phyloP scores from a whole-genome alignment of 192 early-diverging fungal species.

The Backusella sp. region DNA sequence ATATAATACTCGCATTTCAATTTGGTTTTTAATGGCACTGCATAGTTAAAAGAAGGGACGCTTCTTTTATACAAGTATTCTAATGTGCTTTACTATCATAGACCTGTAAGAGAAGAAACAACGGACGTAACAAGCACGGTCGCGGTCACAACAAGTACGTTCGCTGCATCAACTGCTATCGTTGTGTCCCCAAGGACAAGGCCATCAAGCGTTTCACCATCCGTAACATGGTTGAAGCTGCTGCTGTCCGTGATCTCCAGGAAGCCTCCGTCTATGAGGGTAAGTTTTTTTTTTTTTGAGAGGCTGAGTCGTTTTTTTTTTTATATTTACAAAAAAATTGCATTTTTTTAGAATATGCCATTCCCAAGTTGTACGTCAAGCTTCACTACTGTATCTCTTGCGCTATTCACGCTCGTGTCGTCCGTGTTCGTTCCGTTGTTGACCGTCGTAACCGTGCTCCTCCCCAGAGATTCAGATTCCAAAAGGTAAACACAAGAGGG shows the following conservation, averaged over 20 bases:
- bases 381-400: slow-evolving; percentile 85
- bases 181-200: slow-evolving; percentile 96
- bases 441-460: slow-evolving; percentile 91
- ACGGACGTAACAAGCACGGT: slow-evolving; percentile 98
- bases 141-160: slow-evolving; percentile 98
- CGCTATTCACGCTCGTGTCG: slow-evolving; percentile 92
- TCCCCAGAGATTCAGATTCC: slow-evolving; percentile 90
- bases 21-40: background rate
- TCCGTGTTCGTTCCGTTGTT: slow-evolving; percentile 88
- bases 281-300: slow-evolving; percentile 32
- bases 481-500: slow-evolving; percentile 40
- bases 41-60: background rate
- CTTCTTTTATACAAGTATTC: too few species aligned
- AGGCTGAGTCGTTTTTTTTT: background rate
- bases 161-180: slow-evolving; percentile 99
- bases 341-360: slow-evolving; percentile 56
- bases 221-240: slow-evolving; percentile 98
- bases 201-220: slow-evolving; percentile 99
- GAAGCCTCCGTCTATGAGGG: slow-evolving; percentile 96
- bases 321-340: background rate
- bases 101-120: slow-evolving; percentile 99
- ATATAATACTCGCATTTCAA: background rate
- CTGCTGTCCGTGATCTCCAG: slow-evolving; percentile 93
- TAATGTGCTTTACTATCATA: slow-evolving; percentile 34
- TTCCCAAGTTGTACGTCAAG: slow-evolving; percentile 93